Evolutionary conservation across 2,329 filamentous ascomycete species (phyloP).

Genomic region (Aotearoamyces nothofagi): DNA sequence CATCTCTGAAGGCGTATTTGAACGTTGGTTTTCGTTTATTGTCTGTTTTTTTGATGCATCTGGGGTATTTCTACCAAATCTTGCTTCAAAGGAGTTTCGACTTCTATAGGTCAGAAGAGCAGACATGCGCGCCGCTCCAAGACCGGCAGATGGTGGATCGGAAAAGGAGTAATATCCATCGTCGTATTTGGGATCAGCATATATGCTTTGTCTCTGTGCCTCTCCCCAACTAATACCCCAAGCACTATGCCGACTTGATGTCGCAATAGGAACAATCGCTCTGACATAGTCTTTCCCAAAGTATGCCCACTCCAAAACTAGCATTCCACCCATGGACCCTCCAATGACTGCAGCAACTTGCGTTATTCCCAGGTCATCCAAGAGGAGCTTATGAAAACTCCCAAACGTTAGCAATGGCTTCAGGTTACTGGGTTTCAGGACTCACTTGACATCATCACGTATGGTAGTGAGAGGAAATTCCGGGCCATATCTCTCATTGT

Average conservation of each 20-base stretch:
- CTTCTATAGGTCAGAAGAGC: constrained; percentile 91
- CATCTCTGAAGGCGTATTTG: constrained; percentile 39
- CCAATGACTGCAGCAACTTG: constrained; percentile 69
- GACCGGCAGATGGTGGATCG: constrained; percentile 72
- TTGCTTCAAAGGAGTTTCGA: constrained; percentile 89
- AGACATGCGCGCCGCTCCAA: constrained; percentile 92
- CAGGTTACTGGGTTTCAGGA: constrained; percentile 6
- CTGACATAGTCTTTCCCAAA: constrained; percentile 76
- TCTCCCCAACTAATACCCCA: constrained; percentile 90
- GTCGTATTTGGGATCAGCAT: constrained; percentile 95
- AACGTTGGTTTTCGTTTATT: constrained; percentile 53
- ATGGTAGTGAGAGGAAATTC: constrained; percentile 95
- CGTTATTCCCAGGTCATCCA: constrained; percentile 67
- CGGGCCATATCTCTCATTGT: constrained; percentile 70
- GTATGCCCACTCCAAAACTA: constrained; percentile 85
- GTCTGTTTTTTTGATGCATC: constrained; percentile 73
- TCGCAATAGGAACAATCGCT: constrained; percentile 69
- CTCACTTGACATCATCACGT: constrained; percentile 85
- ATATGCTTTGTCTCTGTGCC: constrained; percentile 83
- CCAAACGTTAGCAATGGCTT: constrained; percentile 7
- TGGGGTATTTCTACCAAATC: constrained; percentile 86
- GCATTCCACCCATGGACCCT: constrained; percentile 79
- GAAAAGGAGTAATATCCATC: constrained; percentile 87
- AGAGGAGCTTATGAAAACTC: constrained; percentile 62
- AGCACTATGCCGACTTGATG: constrained; percentile 70